A percentile compares a stretch with the other conserved stretches of the same genome.
phyloP scores from a whole-genome alignment of 2,329 filamentous ascomycete species.

The Fusarium subtropicale region DNA sequence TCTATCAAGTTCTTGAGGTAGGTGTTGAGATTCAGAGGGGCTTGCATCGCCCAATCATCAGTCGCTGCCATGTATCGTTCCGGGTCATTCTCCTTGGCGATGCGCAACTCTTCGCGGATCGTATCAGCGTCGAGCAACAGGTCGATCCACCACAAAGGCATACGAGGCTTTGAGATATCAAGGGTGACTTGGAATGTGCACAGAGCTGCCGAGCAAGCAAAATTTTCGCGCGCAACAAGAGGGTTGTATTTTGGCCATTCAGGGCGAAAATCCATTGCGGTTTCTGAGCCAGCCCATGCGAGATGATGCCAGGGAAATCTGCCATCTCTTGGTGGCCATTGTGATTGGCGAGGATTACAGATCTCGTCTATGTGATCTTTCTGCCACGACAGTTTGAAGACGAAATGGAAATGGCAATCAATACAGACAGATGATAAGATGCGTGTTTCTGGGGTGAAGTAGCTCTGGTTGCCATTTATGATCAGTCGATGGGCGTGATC shows the following conservation, averaged over 20 bases:
- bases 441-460: constrained; percentile 41
- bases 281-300: constrained; percentile 51
- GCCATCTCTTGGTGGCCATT: constrained; percentile 52
- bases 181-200: constrained; percentile 59
- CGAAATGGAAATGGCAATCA: constrained; percentile 57
- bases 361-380: constrained; percentile 43
- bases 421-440: constrained; percentile 55
- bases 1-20: constrained; percentile 65
- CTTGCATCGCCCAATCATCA: constrained; percentile 55
- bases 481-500: constrained; percentile 52
- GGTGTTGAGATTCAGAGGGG: constrained; percentile 60
- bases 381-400: constrained; percentile 54
- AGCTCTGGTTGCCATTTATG: constrained; percentile 57
- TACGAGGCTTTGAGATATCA: constrained; percentile 62
- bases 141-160: constrained; percentile 57
- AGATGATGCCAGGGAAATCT: constrained; percentile 56
- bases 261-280: constrained; percentile 39
- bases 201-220: constrained; percentile 56
- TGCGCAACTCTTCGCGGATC: constrained; percentile 55
- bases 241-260: constrained; percentile 55
- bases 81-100: constrained; percentile 59
- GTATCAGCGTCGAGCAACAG: constrained; percentile 60
- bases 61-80: constrained; percentile 59
- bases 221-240: constrained; percentile 52
- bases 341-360: constrained; percentile 50